phyloP scores from a whole-genome alignment of 1,284 basidiomycete genomes.

The Inonotus obliquus region DNA sequence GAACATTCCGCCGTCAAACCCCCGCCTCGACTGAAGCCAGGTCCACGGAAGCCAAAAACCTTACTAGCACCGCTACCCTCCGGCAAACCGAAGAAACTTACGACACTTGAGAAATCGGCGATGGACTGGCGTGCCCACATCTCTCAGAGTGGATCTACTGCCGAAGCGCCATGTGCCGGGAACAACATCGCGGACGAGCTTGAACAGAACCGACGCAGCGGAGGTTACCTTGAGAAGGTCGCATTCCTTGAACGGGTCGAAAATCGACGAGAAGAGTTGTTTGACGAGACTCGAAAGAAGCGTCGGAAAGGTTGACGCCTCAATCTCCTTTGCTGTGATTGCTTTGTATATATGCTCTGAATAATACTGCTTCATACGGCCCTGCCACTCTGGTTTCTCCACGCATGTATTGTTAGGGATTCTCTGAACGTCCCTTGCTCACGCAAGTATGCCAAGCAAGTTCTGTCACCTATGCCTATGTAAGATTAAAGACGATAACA shows the following conservation, averaged over 20 bases:
- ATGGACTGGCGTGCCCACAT: constrained; percentile 78
- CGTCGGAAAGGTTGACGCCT: constrained; percentile 39
- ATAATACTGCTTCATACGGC: too few relatives aligned
- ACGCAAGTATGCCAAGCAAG: too few relatives aligned
- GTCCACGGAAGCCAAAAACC: constrained; percentile 61
- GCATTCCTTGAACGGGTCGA: constrained; percentile 75
- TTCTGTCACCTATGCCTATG: too few relatives aligned
- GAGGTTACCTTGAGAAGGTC: constrained; percentile 74
- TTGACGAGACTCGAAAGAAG: constrained; percentile 57
- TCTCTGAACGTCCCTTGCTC: too few relatives aligned
- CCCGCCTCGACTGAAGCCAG: constrained; percentile 36
- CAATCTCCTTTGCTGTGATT: background rate
- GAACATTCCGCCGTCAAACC: constrained; percentile 3
- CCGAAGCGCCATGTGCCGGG: constrained; percentile 19
- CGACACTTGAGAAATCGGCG: constrained; percentile 76
- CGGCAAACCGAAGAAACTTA: constrained; percentile 65
- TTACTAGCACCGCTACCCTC: constrained; percentile 45
- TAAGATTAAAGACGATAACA: too few relatives aligned
- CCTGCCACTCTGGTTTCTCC: too few relatives aligned
- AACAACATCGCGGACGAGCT: constrained; percentile 56
- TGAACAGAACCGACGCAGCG: constrained; percentile 54
- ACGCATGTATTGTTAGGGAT: too few relatives aligned
- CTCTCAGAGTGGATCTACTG: constrained; percentile 27
- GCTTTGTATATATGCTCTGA: background rate
- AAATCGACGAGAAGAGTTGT: constrained; percentile 57